Base-by-base conservation (phyloP, 2,329 filamentous ascomycete species). In the Stachybotrys chlorohalonatus region DNA sequence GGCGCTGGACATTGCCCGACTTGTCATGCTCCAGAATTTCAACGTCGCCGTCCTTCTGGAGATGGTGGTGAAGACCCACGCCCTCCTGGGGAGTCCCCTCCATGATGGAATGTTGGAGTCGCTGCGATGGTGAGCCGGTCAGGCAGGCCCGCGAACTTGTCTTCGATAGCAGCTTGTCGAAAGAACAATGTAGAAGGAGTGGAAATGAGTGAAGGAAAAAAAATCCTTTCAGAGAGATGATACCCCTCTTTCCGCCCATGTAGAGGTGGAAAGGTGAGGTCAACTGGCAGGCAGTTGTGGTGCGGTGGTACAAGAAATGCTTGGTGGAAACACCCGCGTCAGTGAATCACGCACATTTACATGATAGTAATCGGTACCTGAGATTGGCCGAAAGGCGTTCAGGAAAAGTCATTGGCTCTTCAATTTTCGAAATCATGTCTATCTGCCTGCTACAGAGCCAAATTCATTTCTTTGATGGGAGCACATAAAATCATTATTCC, bases 11-110 rank as follows among this genome's bases (percentile, higher is more conserved):
- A 36, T 70, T 63, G 5, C 70, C 72, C 0, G 70, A 68, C 52
- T 66, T 72, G 58, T 73, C 72, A 2, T 71, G 63, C 57, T 75
- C 73, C 1, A 61, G 46, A 3, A 75, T 59, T 31, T 71, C 64
- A 9, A 71, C 55, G 5, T 64, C 62, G 30, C 46, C 46, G 9
- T 11, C 16, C 4, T 47, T 47, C 46, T 16, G 9, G 46, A 8
- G 11, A 3, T 47, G 46, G 9, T n/a, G 15, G 11, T 11, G 11
- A n/a, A 16, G 15, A 7, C 17, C 46, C 7, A 24, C 24, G 24
- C 4, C 24, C 24, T 24, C 24, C 24, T 2, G 24, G 24, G 24
- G 46, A 9, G 15, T 47, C 9, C 6, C 17, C 46, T 47, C 46
- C 46, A 47, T 47, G 46, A n/a, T 6, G 11, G n/a, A 47, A 42